Evolutionary conservation across 257 asterid genomes (phyloP), one percentile per base, ranked within the genome.

Genomic region (Lycium ferocissimum): DNA sequence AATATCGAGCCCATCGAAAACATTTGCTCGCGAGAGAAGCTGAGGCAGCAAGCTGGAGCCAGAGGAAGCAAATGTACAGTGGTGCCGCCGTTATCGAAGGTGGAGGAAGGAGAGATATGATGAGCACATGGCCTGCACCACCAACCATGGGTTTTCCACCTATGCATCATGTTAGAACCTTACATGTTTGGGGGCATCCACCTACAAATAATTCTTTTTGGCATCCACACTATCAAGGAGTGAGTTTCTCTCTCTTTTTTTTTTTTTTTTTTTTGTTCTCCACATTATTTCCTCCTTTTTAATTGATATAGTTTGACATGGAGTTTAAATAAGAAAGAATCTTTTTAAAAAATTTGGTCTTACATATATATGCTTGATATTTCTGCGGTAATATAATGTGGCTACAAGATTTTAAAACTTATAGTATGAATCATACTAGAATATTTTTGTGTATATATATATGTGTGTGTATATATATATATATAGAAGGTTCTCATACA

Each of bases 141-240:
- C 96, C 99, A 13, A 90, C 93, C 83, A 89, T 92, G 49, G 94
- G 95, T 57, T 92, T 94, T 80, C 97, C 97, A 84, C 47, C 63
- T 38, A 26, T 51, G 61, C 91, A 92, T 86, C 96, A 89, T 82
- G 79, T 87, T 88, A 91, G 95, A 89, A 98, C 97, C 70, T 89
- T 94, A 73, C 99, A 94, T 76, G 98, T 95, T 17, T 95, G 99
- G 99, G 99, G 99, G 70, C 98, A 96, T 61, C 99, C 99, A 76
- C 90, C 90, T 0, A 62, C 85, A 17, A 93, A 91, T 90, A 87
- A 92, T 66, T 90, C 89, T 17, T 91, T 89, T 83, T 95, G 97
- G 94, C 91, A 91, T 76, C 91, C 85, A 75, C 92, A 88, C 80
- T 94, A 88, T 84, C 95, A 88, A 83, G 89, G 89, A 66, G 98